phyloP scores from a whole-genome alignment of 441 rosid genomes.

The Macaranga tanarius region DNA sequence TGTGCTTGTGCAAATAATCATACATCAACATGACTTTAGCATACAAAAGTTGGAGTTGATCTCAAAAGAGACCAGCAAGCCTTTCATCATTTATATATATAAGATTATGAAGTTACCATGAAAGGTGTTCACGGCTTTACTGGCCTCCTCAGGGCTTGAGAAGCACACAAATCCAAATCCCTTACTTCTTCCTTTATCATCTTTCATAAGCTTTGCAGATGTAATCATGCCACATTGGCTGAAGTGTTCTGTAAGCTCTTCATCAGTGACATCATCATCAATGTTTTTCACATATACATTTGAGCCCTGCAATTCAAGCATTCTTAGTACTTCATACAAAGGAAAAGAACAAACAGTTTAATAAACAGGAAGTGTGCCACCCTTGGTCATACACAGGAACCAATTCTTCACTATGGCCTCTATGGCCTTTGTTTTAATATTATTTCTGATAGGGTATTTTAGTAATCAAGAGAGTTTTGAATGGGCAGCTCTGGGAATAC shows the following conservation, averaged over 20 bases:
- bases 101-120: slow-evolving; percentile 46
- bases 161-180: slow-evolving; percentile 87
- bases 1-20: neutral
- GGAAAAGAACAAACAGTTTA: neutral
- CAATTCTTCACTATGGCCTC: neutral
- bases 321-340: neutral
- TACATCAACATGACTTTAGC: neutral
- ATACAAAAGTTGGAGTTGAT: neutral
- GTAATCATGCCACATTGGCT: slow-evolving; percentile 53
- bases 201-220: slow-evolving; percentile 58
- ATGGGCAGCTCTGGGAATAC: neutral
- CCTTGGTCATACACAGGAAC: neutral
- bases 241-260: slow-evolving; percentile 50
- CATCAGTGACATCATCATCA: slow-evolving; percentile 50
- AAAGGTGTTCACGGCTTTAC: slow-evolving; percentile 41
- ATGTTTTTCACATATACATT: slow-evolving; percentile 76
- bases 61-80: neutral
- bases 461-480: neutral
- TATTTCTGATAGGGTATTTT: neutral
- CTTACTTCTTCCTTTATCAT: slow-evolving; percentile 59
- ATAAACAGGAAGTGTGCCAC: neutral
- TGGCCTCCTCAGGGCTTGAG: slow-evolving; percentile 67
- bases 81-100: slow-evolving; percentile 2
- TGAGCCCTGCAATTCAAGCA: slow-evolving; percentile 29
- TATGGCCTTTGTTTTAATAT: neutral